Percentiles rank a stretch among this genome's conserved stretches.
Evolutionary conservation across 306 rosid genomes (phyloP).

Genomic region (Fragaria iinumae): DNA sequence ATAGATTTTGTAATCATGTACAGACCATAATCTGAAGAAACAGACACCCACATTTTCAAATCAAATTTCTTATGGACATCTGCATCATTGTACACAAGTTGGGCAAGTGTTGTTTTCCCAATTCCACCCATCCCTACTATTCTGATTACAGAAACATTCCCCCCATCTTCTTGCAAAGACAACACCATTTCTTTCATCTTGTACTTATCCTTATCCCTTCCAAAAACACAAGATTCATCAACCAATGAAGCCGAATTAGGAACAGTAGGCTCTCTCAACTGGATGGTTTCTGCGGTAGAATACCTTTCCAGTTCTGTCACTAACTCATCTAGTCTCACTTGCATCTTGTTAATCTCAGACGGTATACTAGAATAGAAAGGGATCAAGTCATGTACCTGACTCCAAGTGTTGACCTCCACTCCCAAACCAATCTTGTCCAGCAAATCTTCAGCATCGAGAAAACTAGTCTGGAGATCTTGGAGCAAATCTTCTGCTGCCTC

Average conservation of each 20-base stretch:
- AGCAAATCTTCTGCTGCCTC: conserved; percentile 9
- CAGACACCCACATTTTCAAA: conserved; percentile 27
- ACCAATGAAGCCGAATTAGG: conserved; percentile 11
- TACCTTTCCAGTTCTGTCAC: conserved; percentile 10
- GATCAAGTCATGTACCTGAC: conserved; percentile 6
- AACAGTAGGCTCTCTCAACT: background rate
- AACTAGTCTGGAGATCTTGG: background rate
- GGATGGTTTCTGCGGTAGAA: background rate
- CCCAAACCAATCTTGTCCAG: conserved; percentile 6
- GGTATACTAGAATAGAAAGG: conserved; percentile 16
- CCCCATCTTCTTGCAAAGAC: background rate
- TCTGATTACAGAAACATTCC: conserved; percentile 5
- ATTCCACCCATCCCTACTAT: conserved; percentile 24
- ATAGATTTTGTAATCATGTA: background rate
- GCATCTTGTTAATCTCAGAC: background rate
- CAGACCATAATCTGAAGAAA: conserved; percentile 2
- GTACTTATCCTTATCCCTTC: conserved; percentile 8
- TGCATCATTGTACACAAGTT: conserved; percentile 27
- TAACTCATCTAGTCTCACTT: background rate
- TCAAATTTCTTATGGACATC: conserved; percentile 14
- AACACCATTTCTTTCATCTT: background rate
- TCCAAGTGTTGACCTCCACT: background rate
- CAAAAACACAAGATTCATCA: conserved; percentile 9
- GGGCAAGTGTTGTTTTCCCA: conserved; percentile 35
- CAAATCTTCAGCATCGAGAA: conserved; percentile 20